Percentiles rank a stretch among this genome's conserved stretches.
Conservation (phyloP, 495 filamentous ascomycete genomes). For the Filosporella fistucella region DNA sequence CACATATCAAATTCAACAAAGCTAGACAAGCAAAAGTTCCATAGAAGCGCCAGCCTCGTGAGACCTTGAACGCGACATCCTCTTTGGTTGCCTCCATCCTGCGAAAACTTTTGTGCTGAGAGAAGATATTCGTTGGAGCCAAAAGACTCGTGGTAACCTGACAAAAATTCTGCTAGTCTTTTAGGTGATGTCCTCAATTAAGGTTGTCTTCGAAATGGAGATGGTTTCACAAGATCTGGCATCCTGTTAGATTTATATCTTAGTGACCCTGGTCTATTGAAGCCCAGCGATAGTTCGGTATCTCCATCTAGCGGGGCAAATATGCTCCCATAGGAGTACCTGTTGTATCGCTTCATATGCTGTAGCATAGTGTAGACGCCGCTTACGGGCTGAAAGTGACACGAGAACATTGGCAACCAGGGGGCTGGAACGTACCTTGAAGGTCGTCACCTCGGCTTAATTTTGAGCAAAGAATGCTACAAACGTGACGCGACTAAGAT, state of each 20-base stretch:
- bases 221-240: not conserved
- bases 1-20: conserved; percentile 18
- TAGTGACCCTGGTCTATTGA: too few species aligned
- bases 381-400: not conserved
- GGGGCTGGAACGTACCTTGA: not conserved
- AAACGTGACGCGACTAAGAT: not conserved
- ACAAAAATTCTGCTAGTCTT: not conserved
- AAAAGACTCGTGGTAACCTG: not conserved
- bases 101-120: not conserved
- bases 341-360: not conserved
- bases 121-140: not conserved
- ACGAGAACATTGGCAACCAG: not conserved
- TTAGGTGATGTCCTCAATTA: not conserved
- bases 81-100: not conserved
- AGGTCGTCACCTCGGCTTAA: not conserved
- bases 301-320: not conserved
- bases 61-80: not conserved
- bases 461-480: not conserved
- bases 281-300: not conserved
- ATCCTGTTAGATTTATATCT: not conserved
- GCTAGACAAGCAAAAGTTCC: conserved; percentile 14
- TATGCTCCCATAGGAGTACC: not conserved
- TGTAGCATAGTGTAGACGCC: not conserved
- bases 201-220: not conserved
- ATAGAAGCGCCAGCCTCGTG: conserved; percentile 12